Conservation (phyloP, 2,329 filamentous ascomycete genomes). For the Aurifilum marmelostoma region DNA sequence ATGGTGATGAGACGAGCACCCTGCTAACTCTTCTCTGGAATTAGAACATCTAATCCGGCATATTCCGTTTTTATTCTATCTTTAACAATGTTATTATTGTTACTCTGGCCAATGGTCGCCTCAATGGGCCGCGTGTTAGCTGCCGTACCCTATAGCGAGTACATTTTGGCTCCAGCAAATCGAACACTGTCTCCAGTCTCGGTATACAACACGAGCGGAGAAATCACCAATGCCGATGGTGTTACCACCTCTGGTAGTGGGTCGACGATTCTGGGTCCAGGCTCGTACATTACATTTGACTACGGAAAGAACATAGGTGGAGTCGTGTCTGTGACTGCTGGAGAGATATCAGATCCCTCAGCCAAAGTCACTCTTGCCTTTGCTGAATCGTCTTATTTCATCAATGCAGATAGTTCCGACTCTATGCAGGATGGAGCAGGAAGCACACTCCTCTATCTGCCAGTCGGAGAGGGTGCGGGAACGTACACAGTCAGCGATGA, state of each 20-base stretch:
- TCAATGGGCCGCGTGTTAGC: background rate
- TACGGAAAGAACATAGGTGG: slow-evolving; percentile 27
- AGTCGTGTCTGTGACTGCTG: background rate
- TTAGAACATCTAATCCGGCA: too few species aligned
- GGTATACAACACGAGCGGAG: slow-evolving; percentile 6
- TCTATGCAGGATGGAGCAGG: background rate
- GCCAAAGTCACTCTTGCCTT: slow-evolving; percentile 4
- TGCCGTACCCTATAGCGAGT: slow-evolving; percentile 5
- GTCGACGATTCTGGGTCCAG: slow-evolving; percentile 11
- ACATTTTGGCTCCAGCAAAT: slow-evolving; percentile 13
- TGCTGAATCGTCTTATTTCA: slow-evolving; percentile 14
- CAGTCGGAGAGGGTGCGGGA: slow-evolving; percentile 8
- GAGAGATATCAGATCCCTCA: background rate
- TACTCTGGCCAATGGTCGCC: background rate
- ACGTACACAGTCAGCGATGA: slow-evolving; percentile 11
- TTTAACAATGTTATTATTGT: background rate
- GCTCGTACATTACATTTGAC: slow-evolving; percentile 28
- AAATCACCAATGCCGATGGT: slow-evolving; percentile 6
- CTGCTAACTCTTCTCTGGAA: too few species aligned
- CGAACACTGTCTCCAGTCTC: slow-evolving; percentile 10
- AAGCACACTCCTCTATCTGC: slow-evolving; percentile 3
- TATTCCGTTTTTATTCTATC: too few species aligned
- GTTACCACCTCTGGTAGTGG: background rate
- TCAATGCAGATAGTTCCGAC: slow-evolving; percentile 12
- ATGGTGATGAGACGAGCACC: background rate